phyloP scores from a whole-genome alignment of 2,329 filamentous ascomycete species.

The Pezicula radicicola region DNA sequence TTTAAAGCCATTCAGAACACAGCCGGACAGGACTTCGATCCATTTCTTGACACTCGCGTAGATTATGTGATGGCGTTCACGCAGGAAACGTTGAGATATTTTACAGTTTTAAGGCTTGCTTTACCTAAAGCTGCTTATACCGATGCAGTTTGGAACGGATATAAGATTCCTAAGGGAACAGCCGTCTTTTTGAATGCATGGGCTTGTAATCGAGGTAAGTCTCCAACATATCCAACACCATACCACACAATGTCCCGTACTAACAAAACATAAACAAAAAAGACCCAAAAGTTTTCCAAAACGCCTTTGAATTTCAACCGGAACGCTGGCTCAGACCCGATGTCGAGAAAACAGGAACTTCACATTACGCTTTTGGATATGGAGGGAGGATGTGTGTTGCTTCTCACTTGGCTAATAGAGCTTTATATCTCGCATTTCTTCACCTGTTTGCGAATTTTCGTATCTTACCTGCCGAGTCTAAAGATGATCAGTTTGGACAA shows the following conservation, averaged over 20 bases:
- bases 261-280: too few species aligned
- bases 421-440: slow-evolving; percentile 49
- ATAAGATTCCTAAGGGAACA: slow-evolving; percentile 46
- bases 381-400: slow-evolving; percentile 53
- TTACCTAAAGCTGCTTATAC: slow-evolving; percentile 58
- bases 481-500: too few species aligned
- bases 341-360: slow-evolving; percentile 25
- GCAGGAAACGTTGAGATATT: slow-evolving; percentile 63
- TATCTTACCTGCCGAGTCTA: slow-evolving; percentile 29
- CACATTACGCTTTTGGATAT: slow-evolving; percentile 51
- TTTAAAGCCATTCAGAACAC: slow-evolving; percentile 51
- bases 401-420: slow-evolving; percentile 49
- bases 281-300: slow-evolving; percentile 60
- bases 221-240: too few species aligned
- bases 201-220: slow-evolving; percentile 14
- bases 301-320: slow-evolving; percentile 59
- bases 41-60: slow-evolving; percentile 61
- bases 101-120: slow-evolving; percentile 62
- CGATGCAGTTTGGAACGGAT: slow-evolving; percentile 52
- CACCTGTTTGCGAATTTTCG: slow-evolving; percentile 47
- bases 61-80: slow-evolving; percentile 63
- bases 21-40: slow-evolving; percentile 52
- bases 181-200: slow-evolving; percentile 25
- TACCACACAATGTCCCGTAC: too few species aligned
- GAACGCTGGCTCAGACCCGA: slow-evolving; percentile 36